Conservation (phyloP, 2,329 filamentous ascomycete species). For the Exophiala spinifera region DNA sequence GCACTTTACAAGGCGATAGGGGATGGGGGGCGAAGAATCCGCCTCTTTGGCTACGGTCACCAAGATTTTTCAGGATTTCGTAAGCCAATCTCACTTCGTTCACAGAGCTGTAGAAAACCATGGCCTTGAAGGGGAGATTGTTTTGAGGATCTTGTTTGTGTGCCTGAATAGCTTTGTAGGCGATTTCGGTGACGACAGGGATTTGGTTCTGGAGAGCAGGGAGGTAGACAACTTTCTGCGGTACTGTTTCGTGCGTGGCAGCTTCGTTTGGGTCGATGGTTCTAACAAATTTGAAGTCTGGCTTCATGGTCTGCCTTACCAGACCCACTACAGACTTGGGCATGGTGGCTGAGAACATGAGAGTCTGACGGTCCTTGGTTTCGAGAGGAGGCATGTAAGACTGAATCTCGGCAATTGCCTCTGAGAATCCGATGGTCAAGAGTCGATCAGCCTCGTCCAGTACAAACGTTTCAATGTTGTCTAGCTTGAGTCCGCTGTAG, state of each 20-base stretch:
- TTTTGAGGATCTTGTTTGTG: slow-evolving; percentile 36
- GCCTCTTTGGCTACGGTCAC: slow-evolving; percentile 38
- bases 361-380: slow-evolving; percentile 70
- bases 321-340: slow-evolving; percentile 77
- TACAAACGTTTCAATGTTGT: slow-evolving; percentile 49
- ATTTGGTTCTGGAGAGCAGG: slow-evolving; percentile 70
- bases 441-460: slow-evolving; percentile 64
- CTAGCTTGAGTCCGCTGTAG: slow-evolving; percentile 42
- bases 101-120: slow-evolving; percentile 89
- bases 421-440: slow-evolving; percentile 60
- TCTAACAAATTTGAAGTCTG: slow-evolving; percentile 82
- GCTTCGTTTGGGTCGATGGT: slow-evolving; percentile 79
- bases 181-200: slow-evolving; percentile 74
- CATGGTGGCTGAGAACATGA: slow-evolving; percentile 94
- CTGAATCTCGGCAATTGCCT: slow-evolving; percentile 52
- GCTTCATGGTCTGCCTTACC: slow-evolving; percentile 74
- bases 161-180: slow-evolving; percentile 52
- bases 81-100: slow-evolving; percentile 63
- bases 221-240: slow-evolving; percentile 70
- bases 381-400: slow-evolving; percentile 50
- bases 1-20: slow-evolving; percentile 58
- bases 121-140: slow-evolving; percentile 81
- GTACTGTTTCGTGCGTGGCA: slow-evolving; percentile 78
- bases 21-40: slow-evolving; percentile 64
- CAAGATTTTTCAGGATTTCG: slow-evolving; percentile 55